A percentile compares a stretch with the other conserved stretches of the same genome.
Conservation (phyloP, 2,329 filamentous ascomycete genomes). For the Fusarium multiceps region DNA sequence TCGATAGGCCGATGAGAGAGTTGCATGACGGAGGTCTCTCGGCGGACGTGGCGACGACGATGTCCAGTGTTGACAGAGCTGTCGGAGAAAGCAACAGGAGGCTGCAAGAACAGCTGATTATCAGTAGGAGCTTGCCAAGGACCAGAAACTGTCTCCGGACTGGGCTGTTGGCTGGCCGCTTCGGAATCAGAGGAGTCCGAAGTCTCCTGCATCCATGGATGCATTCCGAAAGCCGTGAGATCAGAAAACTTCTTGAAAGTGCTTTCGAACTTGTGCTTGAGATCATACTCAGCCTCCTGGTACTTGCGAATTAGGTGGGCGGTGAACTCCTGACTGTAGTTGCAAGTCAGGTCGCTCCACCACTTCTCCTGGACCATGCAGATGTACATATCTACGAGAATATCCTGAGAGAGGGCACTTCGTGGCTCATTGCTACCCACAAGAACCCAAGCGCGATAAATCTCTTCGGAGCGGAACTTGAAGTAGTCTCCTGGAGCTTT, state of each 20-base stretch:
- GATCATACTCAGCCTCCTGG: fast-evolving
- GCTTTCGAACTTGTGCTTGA: neutral
- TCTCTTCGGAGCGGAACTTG: slow-evolving; percentile 40
- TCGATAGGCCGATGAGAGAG: neutral
- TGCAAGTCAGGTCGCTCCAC: neutral
- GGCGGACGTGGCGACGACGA: neutral
- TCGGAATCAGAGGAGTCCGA: neutral
- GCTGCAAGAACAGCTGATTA: neutral
- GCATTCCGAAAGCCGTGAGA: slow-evolving; percentile 2
- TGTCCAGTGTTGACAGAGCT: neutral
- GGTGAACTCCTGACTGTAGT: slow-evolving; percentile 1
- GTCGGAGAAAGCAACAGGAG: neutral
- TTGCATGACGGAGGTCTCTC: neutral
- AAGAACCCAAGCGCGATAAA: slow-evolving; percentile 40
- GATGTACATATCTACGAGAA: slow-evolving; percentile 14
- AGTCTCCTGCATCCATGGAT: slow-evolving; percentile 1
- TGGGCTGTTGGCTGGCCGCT: neutral
- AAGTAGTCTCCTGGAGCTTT: slow-evolving; percentile 22
- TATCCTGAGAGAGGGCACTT: neutral
- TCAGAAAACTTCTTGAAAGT: neutral
- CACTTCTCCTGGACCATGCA: slow-evolving; percentile 3
- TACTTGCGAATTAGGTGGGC: neutral
- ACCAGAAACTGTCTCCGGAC: neutral
- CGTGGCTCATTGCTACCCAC: neutral
- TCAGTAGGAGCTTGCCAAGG: neutral